These are phyloP conservation scores for Erodium moschatum DNA, from an alignment of 441 rosid genomes.

Conservation along the genomic window DNA sequence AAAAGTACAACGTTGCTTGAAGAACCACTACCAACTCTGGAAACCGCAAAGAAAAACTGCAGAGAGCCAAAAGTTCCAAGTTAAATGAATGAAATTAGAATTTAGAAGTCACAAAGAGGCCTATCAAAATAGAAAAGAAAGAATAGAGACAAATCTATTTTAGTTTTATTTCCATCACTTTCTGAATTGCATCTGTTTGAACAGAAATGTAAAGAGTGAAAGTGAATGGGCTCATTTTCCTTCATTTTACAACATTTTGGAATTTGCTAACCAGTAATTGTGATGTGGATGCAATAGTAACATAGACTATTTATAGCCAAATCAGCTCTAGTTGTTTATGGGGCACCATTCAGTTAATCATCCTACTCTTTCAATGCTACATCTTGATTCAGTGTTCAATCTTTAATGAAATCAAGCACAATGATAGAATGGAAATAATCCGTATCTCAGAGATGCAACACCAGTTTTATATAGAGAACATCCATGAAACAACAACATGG, in stretches of 20 bases:
- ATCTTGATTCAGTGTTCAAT: conserved; percentile 3
- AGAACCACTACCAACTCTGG: conserved; percentile 97
- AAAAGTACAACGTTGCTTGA: conserved; percentile 97
- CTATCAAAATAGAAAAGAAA: background rate
- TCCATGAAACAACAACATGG: background rate
- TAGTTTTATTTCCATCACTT: background rate
- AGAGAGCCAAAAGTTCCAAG: conserved; percentile 27
- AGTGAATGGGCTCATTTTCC: background rate
- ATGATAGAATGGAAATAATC: background rate
- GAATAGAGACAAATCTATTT: background rate
- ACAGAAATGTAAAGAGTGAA: background rate
- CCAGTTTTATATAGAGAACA: background rate
- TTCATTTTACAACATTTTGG: background rate
- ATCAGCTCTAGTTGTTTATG: background rate
- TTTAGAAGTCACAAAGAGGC: background rate
- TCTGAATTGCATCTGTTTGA: background rate
- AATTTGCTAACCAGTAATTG: background rate
- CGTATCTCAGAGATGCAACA: background rate
- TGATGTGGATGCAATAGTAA: background rate
- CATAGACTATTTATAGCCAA: background rate
- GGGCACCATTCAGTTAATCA: conserved; percentile 1
- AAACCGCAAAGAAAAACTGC: conserved; percentile 99
- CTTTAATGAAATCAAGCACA: conserved; percentile 1
- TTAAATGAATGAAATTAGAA: conserved; percentile 15
- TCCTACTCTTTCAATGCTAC: conserved; percentile 1